Evolutionary conservation across 169 alveolate genomes (phyloP).

Genomic region (Eimeria necatrix): DNA sequence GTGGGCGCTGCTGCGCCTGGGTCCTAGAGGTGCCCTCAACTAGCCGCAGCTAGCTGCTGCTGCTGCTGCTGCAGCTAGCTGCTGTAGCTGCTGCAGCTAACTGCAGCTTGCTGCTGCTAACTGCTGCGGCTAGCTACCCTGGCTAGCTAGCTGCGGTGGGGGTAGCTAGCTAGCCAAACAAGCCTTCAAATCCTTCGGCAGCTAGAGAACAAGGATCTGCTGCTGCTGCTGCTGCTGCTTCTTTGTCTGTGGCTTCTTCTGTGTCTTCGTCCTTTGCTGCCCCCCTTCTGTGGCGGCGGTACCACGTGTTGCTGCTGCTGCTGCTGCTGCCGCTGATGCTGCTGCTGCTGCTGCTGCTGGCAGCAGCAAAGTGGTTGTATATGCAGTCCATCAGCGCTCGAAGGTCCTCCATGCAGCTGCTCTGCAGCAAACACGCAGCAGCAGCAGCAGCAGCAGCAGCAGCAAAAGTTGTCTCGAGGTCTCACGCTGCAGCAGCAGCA

Average conservation of each 20-base stretch:
- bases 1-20: no score
- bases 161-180: not conserved
- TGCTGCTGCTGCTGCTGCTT: not conserved
- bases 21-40: no score
- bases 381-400: not conserved
- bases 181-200: not conserved
- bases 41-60: no score
- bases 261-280: not conserved
- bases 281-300: not conserved
- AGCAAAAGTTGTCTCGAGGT: no score
- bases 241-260: no score
- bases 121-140: no score
- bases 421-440: not conserved
- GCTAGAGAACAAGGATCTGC: not conserved
- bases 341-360: not conserved
- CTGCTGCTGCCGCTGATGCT: not conserved
- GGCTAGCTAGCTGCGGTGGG: no score
- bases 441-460: not conserved
- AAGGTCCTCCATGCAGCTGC: not conserved
- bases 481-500: no score
- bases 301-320: not conserved
- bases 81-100: no score
- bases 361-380: not conserved
- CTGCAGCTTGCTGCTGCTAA: no score
- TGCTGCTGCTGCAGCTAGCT: no score